Conservation (phyloP, 2,329 filamentous ascomycete species). For the Neofusicoccum umdonicola region DNA sequence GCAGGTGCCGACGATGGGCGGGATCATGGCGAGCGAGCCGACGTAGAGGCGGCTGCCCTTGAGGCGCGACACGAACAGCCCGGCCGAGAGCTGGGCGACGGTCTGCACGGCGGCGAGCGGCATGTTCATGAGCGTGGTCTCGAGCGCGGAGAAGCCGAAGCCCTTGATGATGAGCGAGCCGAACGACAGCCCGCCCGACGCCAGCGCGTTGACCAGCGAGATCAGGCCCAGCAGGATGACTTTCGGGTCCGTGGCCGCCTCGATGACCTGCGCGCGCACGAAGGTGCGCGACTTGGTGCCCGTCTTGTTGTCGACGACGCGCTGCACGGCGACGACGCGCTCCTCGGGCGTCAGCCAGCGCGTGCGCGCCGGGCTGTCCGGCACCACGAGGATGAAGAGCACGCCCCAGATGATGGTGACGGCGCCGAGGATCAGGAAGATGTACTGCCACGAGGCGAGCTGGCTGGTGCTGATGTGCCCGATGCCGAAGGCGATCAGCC, state of each 20-base stretch:
- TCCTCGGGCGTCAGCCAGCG: constrained; percentile 58
- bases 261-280: constrained; percentile 53
- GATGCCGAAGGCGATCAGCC: constrained; percentile 46
- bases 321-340: constrained; percentile 58
- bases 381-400: constrained; percentile 50
- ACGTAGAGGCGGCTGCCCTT: constrained; percentile 57
- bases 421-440: constrained; percentile 39
- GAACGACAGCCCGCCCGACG: constrained; percentile 55
- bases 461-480: constrained; percentile 18
- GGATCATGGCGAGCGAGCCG: constrained; percentile 49
- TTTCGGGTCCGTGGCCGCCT: constrained; percentile 55
- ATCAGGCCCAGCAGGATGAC: constrained; percentile 52
- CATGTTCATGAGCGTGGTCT: constrained; percentile 60
- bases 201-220: constrained; percentile 36
- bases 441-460: constrained; percentile 37
- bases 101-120: constrained; percentile 62
- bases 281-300: constrained; percentile 45
- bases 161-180: constrained; percentile 58
- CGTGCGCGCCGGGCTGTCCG: constrained; percentile 60
- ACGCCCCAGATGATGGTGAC: constrained; percentile 37
- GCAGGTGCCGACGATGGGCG: constrained; percentile 56
- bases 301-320: constrained; percentile 44
- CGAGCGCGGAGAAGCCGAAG: constrained; percentile 57
- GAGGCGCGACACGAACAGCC: constrained; percentile 53
- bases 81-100: constrained; percentile 58